Conservation (phyloP, 2,329 filamentous ascomycete species). For the Bipolaris victoriae region DNA sequence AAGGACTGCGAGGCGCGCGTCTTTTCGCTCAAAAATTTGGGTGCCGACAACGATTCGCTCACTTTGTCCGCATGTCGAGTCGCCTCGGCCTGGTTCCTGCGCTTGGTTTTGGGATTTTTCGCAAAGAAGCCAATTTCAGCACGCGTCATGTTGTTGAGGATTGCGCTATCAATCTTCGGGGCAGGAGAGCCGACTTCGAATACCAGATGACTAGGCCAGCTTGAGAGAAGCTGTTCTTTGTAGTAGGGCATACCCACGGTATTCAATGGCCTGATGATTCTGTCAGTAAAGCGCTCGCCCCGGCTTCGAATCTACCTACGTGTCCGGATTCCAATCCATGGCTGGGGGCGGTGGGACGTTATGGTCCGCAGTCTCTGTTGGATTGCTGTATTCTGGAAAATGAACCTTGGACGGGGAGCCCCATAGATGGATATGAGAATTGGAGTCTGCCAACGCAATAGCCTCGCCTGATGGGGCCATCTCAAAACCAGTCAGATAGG, state of each 20-base stretch:
- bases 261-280: constrained; percentile 70
- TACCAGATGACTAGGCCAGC: constrained; percentile 83
- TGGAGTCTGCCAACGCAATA: constrained; percentile 78
- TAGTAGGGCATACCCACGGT: constrained; percentile 93
- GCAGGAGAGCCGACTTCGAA: constrained; percentile 88
- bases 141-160: constrained; percentile 71
- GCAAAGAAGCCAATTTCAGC: constrained; percentile 80
- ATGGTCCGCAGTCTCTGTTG: constrained; percentile 73
- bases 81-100: constrained; percentile 83
- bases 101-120: constrained; percentile 73
- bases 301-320: constrained; percentile 55
- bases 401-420: constrained; percentile 84
- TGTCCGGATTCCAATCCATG: constrained; percentile 74
- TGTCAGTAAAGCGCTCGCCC: constrained; percentile 9
- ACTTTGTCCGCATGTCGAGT: constrained; percentile 68
- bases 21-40: constrained; percentile 95
- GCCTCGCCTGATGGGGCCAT: constrained; percentile 88
- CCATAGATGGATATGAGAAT: constrained; percentile 84
- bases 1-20: constrained; percentile 66
- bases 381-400: constrained; percentile 81
- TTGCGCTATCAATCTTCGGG: constrained; percentile 71
- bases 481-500: constrained; percentile 79
- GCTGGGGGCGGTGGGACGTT: constrained; percentile 63
- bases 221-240: constrained; percentile 82
- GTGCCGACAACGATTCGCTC: constrained; percentile 70